Conservation (phyloP, 2,329 filamentous ascomycete genomes). For the Aspergillus fischeri region DNA sequence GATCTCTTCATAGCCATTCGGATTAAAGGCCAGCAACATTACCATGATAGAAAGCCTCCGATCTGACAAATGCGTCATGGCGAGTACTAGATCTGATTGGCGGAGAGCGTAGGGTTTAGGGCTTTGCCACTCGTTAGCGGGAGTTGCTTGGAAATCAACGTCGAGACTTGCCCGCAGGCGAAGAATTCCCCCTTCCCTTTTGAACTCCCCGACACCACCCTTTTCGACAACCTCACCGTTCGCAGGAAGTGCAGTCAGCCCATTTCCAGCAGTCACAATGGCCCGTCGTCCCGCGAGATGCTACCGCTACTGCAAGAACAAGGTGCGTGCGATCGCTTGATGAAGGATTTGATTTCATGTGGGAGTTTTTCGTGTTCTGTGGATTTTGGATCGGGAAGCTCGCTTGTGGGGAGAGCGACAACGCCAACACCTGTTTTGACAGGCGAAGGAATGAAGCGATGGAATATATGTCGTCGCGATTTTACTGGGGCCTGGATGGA, state of each 20-base stretch:
- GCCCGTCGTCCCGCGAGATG: constrained; percentile 98
- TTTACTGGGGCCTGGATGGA: constrained; percentile 1
- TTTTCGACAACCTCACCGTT: constrained; percentile 37
- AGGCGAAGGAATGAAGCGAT: not conserved
- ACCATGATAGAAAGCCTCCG: constrained; percentile 4
- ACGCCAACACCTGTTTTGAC: constrained; percentile 2
- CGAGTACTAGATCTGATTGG: constrained; percentile 20
- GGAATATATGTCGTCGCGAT: not conserved
- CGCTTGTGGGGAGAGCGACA: constrained; percentile 27
- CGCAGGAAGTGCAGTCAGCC: constrained; percentile 45
- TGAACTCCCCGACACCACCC: constrained; percentile 31
- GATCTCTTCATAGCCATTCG: not conserved
- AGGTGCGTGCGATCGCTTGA: constrained; percentile 59
- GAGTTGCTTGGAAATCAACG: constrained; percentile 43
- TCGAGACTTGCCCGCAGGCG: constrained; percentile 20
- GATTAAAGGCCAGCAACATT: not conserved
- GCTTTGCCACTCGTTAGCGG: constrained; percentile 39
- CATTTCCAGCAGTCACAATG: constrained; percentile 73
- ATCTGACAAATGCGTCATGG: constrained; percentile 22
- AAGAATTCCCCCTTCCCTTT: constrained; percentile 26
- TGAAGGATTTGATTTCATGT: constrained; percentile 11
- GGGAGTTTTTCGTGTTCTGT: constrained; percentile 22
- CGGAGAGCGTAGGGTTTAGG: constrained; percentile 38
- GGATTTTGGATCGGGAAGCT: constrained; percentile 18
- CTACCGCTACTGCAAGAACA: constrained; percentile 99